These are phyloP conservation scores for Dictyostelium citrinum DNA, from an alignment of 78 protist genomes.

Conservation along the genomic window DNA sequence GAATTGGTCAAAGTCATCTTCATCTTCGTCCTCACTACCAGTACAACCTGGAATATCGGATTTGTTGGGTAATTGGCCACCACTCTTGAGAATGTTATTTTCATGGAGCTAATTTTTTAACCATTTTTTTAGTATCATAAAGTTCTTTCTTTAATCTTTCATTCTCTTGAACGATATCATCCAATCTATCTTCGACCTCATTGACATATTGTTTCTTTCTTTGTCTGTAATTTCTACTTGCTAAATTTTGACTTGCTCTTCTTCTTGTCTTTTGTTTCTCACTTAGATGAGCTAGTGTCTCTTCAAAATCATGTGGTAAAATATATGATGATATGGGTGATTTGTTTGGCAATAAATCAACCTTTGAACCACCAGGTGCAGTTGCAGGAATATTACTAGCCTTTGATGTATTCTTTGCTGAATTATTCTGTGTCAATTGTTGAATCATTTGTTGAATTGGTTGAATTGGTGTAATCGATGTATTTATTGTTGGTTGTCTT, in stretches of 20 bases:
- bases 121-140: conserved; percentile 4
- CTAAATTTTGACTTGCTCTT: conserved; percentile 67
- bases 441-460: conserved; percentile 28
- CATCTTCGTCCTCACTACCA: conserved; percentile 47
- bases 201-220: conserved; percentile 44
- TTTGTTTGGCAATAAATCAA: background rate
- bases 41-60: conserved; percentile 77
- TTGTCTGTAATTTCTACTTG: conserved; percentile 69
- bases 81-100: conserved; percentile 38
- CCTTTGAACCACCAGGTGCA: background rate
- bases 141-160: conserved; percentile 23
- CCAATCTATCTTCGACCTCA: conserved; percentile 27
- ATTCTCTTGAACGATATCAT: conserved; percentile 18
- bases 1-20: conserved; percentile 1
- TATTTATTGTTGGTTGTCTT: background rate
- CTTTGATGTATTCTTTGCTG: background rate
- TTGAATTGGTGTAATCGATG: background rate
- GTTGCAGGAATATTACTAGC: background rate
- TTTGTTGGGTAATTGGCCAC: background rate
- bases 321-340: background rate
- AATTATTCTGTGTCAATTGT: conserved; percentile 17
- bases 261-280: conserved; percentile 72
- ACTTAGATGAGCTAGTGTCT: conserved; percentile 3
- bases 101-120: conserved; percentile 19
- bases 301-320: conserved; percentile 42